Evolutionary conservation across 208 protist genomes (phyloP).

Genomic region (Wallacemonas rigidus): DNA sequence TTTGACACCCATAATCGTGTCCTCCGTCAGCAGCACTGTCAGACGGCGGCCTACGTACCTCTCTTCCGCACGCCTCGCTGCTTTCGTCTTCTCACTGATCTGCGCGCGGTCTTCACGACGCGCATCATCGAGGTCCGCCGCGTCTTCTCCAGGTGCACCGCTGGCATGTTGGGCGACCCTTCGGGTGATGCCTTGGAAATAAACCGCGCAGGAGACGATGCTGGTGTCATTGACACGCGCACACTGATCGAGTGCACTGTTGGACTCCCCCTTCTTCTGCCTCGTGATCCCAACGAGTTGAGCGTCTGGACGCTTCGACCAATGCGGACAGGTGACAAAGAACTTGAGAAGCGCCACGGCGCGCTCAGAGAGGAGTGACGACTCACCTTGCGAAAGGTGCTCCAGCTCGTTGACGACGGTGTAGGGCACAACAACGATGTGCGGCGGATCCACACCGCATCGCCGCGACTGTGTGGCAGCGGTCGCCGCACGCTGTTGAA

Average conservation of each 20-base stretch:
- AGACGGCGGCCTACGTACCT: not conserved
- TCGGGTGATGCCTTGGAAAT: slow-evolving; percentile 10
- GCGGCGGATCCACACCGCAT: slow-evolving; percentile 7
- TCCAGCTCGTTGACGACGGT: slow-evolving; percentile 18
- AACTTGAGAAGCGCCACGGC: not conserved
- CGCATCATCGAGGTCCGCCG: too few species aligned
- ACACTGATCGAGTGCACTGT: slow-evolving; percentile 3
- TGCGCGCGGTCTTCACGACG: too few species aligned
- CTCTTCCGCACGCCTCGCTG: not conserved
- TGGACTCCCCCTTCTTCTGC: slow-evolving; percentile 5
- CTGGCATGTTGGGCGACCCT: not conserved
- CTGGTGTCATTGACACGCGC: slow-evolving; percentile 18
- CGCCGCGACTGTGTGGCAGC: not conserved
- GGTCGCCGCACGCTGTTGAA: slow-evolving; percentile 4
- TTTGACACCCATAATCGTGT: slow-evolving; percentile 16
- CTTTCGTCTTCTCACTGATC: not conserved
- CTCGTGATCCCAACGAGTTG: slow-evolving; percentile 3
- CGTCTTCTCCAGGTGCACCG: not conserved
- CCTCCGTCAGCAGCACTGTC: slow-evolving; percentile 6
- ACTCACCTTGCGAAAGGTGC: not conserved
- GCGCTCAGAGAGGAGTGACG: not conserved
- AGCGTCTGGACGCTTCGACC: not conserved
- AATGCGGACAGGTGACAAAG: not conserved
- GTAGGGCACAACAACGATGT: slow-evolving; percentile 20
- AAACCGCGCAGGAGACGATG: slow-evolving; percentile 26